phyloP scores from a whole-genome alignment of 2,329 filamentous ascomycete species.

The Alternaria triticimaculans region DNA sequence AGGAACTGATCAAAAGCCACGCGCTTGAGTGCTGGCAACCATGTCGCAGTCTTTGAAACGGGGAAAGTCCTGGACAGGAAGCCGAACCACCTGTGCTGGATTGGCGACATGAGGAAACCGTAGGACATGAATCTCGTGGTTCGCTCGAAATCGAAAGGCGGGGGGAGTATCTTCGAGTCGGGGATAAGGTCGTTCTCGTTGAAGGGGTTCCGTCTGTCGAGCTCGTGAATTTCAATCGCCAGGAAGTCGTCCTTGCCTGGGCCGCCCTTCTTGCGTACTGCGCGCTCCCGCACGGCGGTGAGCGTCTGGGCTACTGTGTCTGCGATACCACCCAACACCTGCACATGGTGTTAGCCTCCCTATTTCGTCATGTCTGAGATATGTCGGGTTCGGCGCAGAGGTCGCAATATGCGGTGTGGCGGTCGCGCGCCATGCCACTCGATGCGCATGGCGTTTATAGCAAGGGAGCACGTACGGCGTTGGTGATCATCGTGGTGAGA shows the following conservation, averaged over 20 bases:
- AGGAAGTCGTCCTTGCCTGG: slow-evolving; percentile 71
- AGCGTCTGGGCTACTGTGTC: slow-evolving; percentile 96
- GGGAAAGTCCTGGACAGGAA: slow-evolving; percentile 85
- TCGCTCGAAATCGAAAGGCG: slow-evolving; percentile 94
- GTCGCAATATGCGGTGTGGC: background rate
- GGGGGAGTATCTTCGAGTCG: slow-evolving; percentile 67
- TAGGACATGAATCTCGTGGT: slow-evolving; percentile 96
- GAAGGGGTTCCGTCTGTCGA: slow-evolving; percentile 79
- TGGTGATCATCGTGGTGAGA: slow-evolving; percentile 98
- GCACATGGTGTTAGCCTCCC: slow-evolving; percentile 12
- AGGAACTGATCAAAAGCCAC: slow-evolving; percentile 92
- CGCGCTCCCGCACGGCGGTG: slow-evolving; percentile 77
- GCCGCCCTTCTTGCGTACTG: slow-evolving; percentile 70
- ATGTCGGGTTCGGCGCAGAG: background rate
- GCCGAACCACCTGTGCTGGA: slow-evolving; percentile 96
- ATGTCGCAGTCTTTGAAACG: slow-evolving; percentile 73
- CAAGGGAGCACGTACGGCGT: slow-evolving; percentile 68
- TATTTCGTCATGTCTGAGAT: background rate
- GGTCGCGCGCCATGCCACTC: background rate
- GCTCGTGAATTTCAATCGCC: slow-evolving; percentile 86
- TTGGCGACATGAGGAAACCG: slow-evolving; percentile 91
- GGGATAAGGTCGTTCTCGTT: slow-evolving; percentile 71
- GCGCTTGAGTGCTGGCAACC: slow-evolving; percentile 82
- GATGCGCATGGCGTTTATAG: background rate
- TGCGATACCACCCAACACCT: slow-evolving; percentile 85